A percentile compares a stretch with the other conserved stretches of the same genome.
phyloP scores from a whole-genome alignment of 2,329 filamentous ascomycete genomes.

The Zymoseptoria tritici region DNA sequence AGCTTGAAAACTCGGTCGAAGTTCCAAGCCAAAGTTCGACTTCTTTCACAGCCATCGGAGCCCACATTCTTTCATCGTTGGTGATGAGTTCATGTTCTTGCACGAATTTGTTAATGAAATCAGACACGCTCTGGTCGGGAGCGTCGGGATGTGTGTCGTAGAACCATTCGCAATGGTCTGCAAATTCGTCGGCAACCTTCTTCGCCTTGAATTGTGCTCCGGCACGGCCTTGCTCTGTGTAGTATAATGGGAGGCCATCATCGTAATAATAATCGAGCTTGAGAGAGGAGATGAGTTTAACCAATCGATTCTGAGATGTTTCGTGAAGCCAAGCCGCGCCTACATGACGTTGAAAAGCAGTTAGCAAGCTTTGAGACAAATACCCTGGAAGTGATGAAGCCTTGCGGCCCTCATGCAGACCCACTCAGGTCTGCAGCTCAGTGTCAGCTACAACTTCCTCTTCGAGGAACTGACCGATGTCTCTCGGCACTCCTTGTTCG shows the following conservation, averaged over 20 bases:
- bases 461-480: conserved; percentile 21
- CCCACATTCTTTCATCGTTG: conserved; percentile 37
- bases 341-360: conserved; percentile 14
- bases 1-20: conserved; percentile 35
- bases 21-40: conserved; percentile 40
- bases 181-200: conserved; percentile 41
- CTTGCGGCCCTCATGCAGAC: conserved; percentile 20
- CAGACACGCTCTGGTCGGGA: conserved; percentile 34
- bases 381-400: conserved; percentile 22
- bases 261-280: conserved; percentile 41
- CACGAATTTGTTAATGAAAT: conserved; percentile 37
- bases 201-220: conserved; percentile 42
- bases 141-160: conserved; percentile 36
- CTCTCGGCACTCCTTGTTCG: conserved; percentile 22
- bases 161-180: conserved; percentile 36
- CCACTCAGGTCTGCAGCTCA: conserved; percentile 25
- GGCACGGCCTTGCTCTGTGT: conserved; percentile 36
- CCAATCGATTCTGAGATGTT: conserved; percentile 39
- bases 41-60: conserved; percentile 38
- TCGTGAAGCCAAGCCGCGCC: conserved; percentile 42
- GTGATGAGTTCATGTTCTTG: conserved; percentile 36
- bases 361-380: conserved; percentile 13
- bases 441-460: conserved; percentile 22
- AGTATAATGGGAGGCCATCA: conserved; percentile 37
- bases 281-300: conserved; percentile 37